These are phyloP conservation scores for Rhodotorula taiwanensis DNA, from an alignment of 768 basidiomycete species.

Conservation along the genomic window DNA sequence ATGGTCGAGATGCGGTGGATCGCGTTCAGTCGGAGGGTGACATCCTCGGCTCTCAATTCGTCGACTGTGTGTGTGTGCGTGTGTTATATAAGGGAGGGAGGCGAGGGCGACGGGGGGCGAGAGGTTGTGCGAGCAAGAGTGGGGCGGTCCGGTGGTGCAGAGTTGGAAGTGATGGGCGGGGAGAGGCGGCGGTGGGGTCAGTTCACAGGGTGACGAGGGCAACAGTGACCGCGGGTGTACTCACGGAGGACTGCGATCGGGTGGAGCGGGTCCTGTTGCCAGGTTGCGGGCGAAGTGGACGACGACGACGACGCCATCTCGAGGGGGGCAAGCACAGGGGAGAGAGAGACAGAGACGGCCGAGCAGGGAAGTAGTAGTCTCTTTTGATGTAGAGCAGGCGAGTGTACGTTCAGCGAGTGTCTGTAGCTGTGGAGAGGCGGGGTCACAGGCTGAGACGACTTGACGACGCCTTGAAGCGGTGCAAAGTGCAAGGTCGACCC, in stretches of 20 bases:
- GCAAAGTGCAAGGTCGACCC: no score
- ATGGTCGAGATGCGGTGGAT: constrained; percentile 97
- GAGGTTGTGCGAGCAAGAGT: not conserved
- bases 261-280: constrained; percentile 26
- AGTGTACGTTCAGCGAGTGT: no score
- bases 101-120: not conserved
- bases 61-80: constrained; percentile 53
- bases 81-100: not conserved
- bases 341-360: not conserved
- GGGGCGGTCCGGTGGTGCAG: no score
- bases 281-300: constrained; percentile 2
- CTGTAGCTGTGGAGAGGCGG: no score
- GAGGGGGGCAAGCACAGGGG: not conserved
- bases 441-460: no score
- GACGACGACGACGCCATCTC: not conserved
- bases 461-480: no score
- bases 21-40: constrained; percentile 87
- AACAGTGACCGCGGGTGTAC: no score
- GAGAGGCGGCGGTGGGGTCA: not conserved
- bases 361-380: not conserved
- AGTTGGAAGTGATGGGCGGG: not conserved
- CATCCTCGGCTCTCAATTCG: constrained; percentile 95
- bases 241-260: constrained; percentile 35
- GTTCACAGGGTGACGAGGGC: no score
- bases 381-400: no score